Evolutionary conservation across 1,284 basidiomycete genomes (phyloP).

Genomic region (Ceratobasidium sp.): DNA sequence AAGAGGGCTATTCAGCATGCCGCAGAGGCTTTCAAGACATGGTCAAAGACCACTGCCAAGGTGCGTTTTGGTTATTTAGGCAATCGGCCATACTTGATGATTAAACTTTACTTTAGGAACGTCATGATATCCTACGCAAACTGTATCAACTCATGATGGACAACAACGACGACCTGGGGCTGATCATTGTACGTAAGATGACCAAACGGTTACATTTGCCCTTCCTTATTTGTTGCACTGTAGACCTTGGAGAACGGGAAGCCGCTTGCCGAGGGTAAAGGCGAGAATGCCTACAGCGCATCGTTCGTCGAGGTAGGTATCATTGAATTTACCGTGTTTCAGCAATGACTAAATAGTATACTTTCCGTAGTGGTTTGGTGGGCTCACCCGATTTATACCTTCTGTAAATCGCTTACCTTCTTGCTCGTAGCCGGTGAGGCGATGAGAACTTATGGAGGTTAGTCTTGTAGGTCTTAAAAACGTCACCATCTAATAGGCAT

Average conservation of each 20-base stretch:
- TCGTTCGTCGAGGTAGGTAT: constrained; percentile 82
- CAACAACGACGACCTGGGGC: constrained; percentile 82
- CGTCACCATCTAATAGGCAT: constrained; percentile 53
- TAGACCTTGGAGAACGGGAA: constrained; percentile 95
- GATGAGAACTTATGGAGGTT: constrained; percentile 83
- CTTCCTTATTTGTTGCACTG: constrained; percentile 48
- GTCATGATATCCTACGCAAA: constrained; percentile 82
- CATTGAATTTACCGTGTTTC: not conserved
- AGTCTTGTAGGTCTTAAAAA: constrained; percentile 49
- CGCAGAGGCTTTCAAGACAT: constrained; percentile 77
- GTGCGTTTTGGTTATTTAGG: constrained; percentile 55
- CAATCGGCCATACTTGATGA: not conserved
- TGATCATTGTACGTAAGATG: constrained; percentile 71
- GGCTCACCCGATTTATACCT: not conserved
- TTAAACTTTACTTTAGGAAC: constrained; percentile 60
- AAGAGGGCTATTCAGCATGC: constrained; percentile 83
- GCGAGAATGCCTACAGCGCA: constrained; percentile 82
- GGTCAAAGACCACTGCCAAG: constrained; percentile 84
- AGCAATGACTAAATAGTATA: not conserved
- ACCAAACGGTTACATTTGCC: constrained; percentile 49
- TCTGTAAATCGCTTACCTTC: not conserved
- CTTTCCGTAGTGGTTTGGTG: constrained; percentile 74
- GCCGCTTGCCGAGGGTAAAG: constrained; percentile 81
- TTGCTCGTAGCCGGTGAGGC: constrained; percentile 80
- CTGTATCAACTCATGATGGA: constrained; percentile 78